A percentile compares a stretch with the other conserved stretches of the same genome.
These are phyloP conservation scores for Crucihimalaya himalaica DNA, from an alignment of 345 rosid species.

Conservation along the genomic window DNA sequence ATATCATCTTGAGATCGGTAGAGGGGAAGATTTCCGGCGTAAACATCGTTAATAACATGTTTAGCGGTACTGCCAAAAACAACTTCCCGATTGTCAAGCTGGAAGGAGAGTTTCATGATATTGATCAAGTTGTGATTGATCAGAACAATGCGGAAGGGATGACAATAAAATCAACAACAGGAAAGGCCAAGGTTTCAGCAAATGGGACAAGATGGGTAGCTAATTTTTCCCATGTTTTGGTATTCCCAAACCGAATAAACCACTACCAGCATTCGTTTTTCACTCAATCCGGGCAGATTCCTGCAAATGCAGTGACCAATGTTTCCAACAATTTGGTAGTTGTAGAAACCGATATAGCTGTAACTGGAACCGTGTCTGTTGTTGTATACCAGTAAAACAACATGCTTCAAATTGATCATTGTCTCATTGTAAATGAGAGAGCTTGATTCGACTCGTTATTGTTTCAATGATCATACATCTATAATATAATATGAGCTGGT, in stretches of 20 bases:
- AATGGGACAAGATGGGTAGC: constrained; percentile 69
- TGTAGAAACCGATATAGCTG: constrained; percentile 59
- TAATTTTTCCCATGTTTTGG: constrained; percentile 53
- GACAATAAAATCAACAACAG: constrained; percentile 58
- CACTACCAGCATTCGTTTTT: constrained; percentile 63
- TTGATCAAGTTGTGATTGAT: constrained; percentile 63
- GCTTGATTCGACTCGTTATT: not conserved
- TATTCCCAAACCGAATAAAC: constrained; percentile 60
- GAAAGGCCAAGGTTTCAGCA: constrained; percentile 46
- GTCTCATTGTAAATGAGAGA: not conserved
- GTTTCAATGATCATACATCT: constrained; percentile 2
- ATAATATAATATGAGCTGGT: not conserved
- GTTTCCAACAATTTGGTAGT: constrained; percentile 55
- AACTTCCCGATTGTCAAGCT: constrained; percentile 49
- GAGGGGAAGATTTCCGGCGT: constrained; percentile 54
- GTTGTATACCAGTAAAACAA: constrained; percentile 57
- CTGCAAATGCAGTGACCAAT: constrained; percentile 51
- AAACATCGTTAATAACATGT: constrained; percentile 63
- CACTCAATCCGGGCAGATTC: constrained; percentile 34
- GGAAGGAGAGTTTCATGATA: constrained; percentile 56
- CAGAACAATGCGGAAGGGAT: constrained; percentile 59
- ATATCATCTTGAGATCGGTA: constrained; percentile 50
- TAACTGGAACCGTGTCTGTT: constrained; percentile 57
- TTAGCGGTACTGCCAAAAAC: constrained; percentile 36
- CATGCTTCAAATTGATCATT: constrained; percentile 16